Base-by-base conservation (phyloP, 108 stramenopile species). In the Nitzschia sp. region DNA sequence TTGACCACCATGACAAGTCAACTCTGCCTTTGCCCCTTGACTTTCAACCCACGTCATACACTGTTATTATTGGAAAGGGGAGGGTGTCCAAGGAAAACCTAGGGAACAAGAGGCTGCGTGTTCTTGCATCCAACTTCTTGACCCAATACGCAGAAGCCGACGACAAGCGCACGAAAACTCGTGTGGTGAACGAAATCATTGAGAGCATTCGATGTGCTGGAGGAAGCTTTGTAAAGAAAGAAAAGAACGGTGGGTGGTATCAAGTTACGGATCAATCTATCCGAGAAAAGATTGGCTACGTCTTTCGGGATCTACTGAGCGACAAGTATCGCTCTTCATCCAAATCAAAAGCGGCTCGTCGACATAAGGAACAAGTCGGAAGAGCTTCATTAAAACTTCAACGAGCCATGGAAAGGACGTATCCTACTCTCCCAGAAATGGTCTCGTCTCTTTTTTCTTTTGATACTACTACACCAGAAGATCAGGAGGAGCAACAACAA, bases 271-370 rank as follows among this genome's bases (percentile, higher is more conserved):
- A 63, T 15, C 8, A 46, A 21, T 45, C 57, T 44, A 58, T 63
- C 31, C 36, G 63, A 11, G 63, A 71, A 56, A 71, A 77, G 71
- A 38, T 69, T 32, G 64, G 70, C 1, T 62, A 53, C 8, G 60
- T 62, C 41, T 68, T 75, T 6, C 57, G 66, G 11, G 66, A 68
- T 22, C 31, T 60, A 21, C 30, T 75, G 19, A 34, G 29, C 17
- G 58, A 67, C 56, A 45, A 61, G 38, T 66, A 75, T 33, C 32
- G 54, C 13, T 61, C 66, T 2, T 53, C 70, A n/a, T 68, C 73
- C 58, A 75, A 75, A 47, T 53, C 54, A 36, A 71, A 71, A 28
- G 31, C 38, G 0, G 50, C 21, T 4, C n/a, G 46, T 2, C 23
- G 69, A 26, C 33, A 28, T 11, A 22, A 35, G 23, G 45, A 30